A percentile compares a stretch with the other conserved stretches of the same genome.
Evolutionary conservation across 225 moss, liverwort and hornwort species (phyloP).

Genomic region (Ulota crispa): DNA sequence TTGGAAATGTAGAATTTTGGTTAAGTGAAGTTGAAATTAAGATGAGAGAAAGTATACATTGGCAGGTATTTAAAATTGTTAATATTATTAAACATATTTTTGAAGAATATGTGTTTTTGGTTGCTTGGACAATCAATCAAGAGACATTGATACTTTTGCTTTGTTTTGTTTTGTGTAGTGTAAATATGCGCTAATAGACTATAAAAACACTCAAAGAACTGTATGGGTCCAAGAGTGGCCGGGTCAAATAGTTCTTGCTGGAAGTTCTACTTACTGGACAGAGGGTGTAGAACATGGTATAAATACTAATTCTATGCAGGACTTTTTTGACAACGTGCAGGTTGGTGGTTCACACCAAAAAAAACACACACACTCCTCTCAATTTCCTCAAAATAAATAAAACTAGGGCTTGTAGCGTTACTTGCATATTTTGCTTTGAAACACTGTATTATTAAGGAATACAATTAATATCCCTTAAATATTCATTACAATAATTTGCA

Average conservation of each 20-base stretch:
- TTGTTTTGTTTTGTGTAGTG: conserved; percentile 30
- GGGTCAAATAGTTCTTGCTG: conserved; percentile 81
- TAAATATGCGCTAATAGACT: conserved; percentile 54
- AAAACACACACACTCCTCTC: no score
- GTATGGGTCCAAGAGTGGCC: conserved; percentile 89
- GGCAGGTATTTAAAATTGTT: conserved; percentile 43
- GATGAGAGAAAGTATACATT: conserved; percentile 75
- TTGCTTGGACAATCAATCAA: no score
- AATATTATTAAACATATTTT: not conserved
- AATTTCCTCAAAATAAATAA: no score
- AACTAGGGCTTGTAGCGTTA: no score
- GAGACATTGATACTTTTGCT: no score
- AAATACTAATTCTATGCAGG: conserved; percentile 62
- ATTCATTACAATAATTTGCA: no score
- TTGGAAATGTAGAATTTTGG: conserved; percentile 88
- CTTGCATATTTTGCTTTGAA: no score
- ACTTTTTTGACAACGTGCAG: conserved; percentile 75
- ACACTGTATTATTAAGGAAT: no score
- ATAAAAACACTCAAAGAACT: conserved; percentile 59
- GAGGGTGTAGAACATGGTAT: conserved; percentile 71
- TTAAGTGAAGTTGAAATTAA: conserved; percentile 74
- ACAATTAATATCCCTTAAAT: no score
- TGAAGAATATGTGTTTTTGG: no score
- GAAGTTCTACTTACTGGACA: conserved; percentile 89
- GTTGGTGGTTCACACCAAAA: conserved; percentile 20